A percentile compares a stretch with the other conserved stretches of the same genome.
phyloP scores from a whole-genome alignment of 2,329 filamentous ascomycete genomes.

The Pyricularia sp. region DNA sequence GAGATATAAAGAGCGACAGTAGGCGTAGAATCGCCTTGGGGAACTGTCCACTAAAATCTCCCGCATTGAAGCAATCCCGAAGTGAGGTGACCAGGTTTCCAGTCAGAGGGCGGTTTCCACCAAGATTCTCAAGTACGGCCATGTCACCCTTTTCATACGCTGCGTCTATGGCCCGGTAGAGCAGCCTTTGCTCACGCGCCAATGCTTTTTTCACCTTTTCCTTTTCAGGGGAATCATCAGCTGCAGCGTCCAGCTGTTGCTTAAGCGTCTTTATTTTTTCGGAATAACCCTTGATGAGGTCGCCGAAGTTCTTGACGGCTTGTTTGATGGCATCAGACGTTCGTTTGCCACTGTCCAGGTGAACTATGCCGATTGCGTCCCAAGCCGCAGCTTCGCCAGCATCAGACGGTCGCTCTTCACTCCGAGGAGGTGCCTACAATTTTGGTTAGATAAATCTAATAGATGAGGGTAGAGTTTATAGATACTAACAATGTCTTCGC shows the following conservation, averaged over 20 bases:
- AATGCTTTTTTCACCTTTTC: conserved; percentile 26
- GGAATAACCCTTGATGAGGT: conserved; percentile 34
- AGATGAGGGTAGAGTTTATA: neutral
- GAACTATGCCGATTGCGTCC: conserved; percentile 38
- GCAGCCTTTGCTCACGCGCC: conserved; percentile 30
- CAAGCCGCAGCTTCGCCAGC: conserved; percentile 34
- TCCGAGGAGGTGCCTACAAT: conserved; percentile 20
- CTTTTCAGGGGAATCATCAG: conserved; percentile 22
- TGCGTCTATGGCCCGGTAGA: conserved; percentile 38
- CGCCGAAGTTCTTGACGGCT: conserved; percentile 37
- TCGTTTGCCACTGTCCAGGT: conserved; percentile 27
- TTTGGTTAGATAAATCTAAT: neutral
- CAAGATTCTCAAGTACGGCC: conserved; percentile 43
- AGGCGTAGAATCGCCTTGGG: conserved; percentile 45
- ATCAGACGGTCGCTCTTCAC: conserved; percentile 29
- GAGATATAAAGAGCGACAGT: conserved; percentile 48
- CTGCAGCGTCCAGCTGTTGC: conserved; percentile 27
- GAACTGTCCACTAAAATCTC: conserved; percentile 38
- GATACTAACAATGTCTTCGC: neutral
- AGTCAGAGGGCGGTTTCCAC: conserved; percentile 43
- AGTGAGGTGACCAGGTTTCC: conserved; percentile 40
- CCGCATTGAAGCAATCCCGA: conserved; percentile 38
- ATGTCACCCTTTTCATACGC: conserved; percentile 41
- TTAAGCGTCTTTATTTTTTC: conserved; percentile 33
- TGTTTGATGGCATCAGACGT: conserved; percentile 23